A percentile compares a stretch with the other conserved stretches of the same genome.
These are phyloP conservation scores for Orbilia ellipsospora DNA, from an alignment of 2,329 filamentous ascomycete genomes.

Conservation along the genomic window DNA sequence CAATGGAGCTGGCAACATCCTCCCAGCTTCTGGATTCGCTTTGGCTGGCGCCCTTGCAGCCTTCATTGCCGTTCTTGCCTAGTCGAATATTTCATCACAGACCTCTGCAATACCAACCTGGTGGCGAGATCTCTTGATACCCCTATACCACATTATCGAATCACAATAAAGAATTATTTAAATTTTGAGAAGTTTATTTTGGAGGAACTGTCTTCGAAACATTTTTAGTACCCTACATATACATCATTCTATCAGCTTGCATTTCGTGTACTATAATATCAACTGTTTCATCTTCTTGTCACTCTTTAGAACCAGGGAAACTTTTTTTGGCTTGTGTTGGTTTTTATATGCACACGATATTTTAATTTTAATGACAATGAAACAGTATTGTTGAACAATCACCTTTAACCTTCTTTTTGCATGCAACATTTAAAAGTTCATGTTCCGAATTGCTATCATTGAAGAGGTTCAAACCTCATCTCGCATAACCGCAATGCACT, in stretches of 20 bases:
- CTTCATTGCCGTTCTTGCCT: conserved; percentile 42
- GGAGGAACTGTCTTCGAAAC: conserved; percentile 7
- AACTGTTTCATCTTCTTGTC: conserved; percentile 19
- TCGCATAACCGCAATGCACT: conserved; percentile 20
- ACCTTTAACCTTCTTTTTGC: too few relatives aligned
- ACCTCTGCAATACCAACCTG: not conserved
- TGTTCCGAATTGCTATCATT: conserved; percentile 13
- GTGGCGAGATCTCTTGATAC: conserved; percentile 7
- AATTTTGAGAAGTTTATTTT: not conserved
- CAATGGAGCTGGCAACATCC: conserved; percentile 28
- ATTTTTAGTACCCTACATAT: too few relatives aligned
- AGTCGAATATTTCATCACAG: conserved; percentile 1
- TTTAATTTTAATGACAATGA: conserved; percentile 38
- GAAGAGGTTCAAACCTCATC: not conserved
- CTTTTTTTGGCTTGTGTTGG: conserved; percentile 13
- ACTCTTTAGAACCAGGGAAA: conserved; percentile 6
- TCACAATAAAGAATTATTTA: not conserved
- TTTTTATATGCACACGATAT: conserved; percentile 14
- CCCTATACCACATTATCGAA: conserved; percentile 2
- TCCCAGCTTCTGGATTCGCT: conserved; percentile 43
- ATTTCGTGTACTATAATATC: not conserved
- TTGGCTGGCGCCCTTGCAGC: conserved; percentile 45
- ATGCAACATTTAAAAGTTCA: not conserved
- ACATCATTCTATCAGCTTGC: too few relatives aligned
- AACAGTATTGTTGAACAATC: not conserved